phyloP scores from a whole-genome alignment of 2,329 filamentous ascomycete species.

The Bretziella fagacearum region DNA sequence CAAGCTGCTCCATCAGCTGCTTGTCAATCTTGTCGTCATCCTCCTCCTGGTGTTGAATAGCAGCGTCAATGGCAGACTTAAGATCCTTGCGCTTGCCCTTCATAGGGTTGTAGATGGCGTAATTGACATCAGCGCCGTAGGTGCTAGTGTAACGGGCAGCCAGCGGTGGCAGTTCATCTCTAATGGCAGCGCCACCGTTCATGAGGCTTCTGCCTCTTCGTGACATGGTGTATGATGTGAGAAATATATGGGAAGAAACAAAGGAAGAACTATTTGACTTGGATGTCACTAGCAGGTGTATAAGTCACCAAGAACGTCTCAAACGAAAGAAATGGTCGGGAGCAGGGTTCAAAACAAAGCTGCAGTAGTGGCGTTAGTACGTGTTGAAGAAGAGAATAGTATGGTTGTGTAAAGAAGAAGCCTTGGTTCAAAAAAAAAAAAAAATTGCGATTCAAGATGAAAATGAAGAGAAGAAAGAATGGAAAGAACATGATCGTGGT shows the following conservation, averaged over 20 bases:
- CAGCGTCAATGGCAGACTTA: slow-evolving; percentile 15
- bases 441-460: too few species aligned
- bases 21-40: slow-evolving; percentile 11
- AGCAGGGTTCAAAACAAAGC: too few species aligned
- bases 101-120: slow-evolving; percentile 17
- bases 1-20: slow-evolving; percentile 13
- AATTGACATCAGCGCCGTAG: slow-evolving; percentile 17
- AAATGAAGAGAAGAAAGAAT: slow-evolving; percentile 8
- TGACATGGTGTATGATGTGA: slow-evolving; percentile 7
- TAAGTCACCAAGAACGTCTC: too few species aligned
- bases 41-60: slow-evolving; percentile 15
- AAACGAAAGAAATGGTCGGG: too few species aligned
- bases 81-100: slow-evolving; percentile 17
- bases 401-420: neutral
- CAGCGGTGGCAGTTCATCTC: slow-evolving; percentile 16
- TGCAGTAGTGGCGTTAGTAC: slow-evolving; percentile 1
- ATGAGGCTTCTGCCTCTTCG: slow-evolving; percentile 8
- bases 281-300: too few species aligned
- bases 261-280: too few species aligned
- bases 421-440: slow-evolving; percentile 6
- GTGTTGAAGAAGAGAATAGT: neutral
- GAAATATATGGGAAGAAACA: slow-evolving; percentile 1
- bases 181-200: slow-evolving; percentile 15
- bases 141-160: slow-evolving; percentile 17
- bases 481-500: slow-evolving; percentile 1